Percentiles rank a stretch among this genome's conserved stretches.
Conservation (phyloP, 441 rosid species). For the Gossypium schwendimanii region DNA sequence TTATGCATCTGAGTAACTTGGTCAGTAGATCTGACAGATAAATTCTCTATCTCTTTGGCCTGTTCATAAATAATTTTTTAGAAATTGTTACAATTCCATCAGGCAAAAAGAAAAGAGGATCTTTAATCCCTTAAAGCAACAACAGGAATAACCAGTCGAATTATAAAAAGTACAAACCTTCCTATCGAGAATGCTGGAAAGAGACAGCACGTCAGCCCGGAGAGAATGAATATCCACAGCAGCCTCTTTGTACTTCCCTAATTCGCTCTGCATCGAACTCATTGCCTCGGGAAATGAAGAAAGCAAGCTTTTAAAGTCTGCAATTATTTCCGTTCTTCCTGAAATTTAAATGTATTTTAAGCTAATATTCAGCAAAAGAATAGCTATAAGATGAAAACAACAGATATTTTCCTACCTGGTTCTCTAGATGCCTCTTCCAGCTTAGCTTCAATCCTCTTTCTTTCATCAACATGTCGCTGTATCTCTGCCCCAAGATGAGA, state of each 20-base stretch:
- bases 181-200: slow-evolving; percentile 56
- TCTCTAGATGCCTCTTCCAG: slow-evolving; percentile 69
- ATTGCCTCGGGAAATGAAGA: slow-evolving; percentile 88
- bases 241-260: slow-evolving; percentile 66
- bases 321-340: slow-evolving; percentile 86
- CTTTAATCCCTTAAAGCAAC: slow-evolving; percentile 17
- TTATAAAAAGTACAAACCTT: slow-evolving; percentile 49
- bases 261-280: slow-evolving; percentile 74
- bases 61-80: slow-evolving; percentile 30
- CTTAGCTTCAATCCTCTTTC: slow-evolving; percentile 46
- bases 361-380: slow-evolving; percentile 11
- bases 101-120: slow-evolving; percentile 15
- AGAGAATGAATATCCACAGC: slow-evolving; percentile 73
- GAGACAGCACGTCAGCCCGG: slow-evolving; percentile 77
- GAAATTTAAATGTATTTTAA: slow-evolving; percentile 27
- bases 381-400: slow-evolving; percentile 11
- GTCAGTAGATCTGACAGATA: slow-evolving; percentile 47
- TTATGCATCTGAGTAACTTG: slow-evolving; percentile 59
- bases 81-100: background rate
- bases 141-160: slow-evolving; percentile 11
- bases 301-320: slow-evolving; percentile 76
- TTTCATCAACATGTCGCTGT: slow-evolving; percentile 61
- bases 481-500: slow-evolving; percentile 59
- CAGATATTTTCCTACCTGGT: slow-evolving; percentile 49
- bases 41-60: slow-evolving; percentile 58